phyloP scores from a whole-genome alignment of 305 asterid genomes.

The Fraxinus sp. region DNA sequence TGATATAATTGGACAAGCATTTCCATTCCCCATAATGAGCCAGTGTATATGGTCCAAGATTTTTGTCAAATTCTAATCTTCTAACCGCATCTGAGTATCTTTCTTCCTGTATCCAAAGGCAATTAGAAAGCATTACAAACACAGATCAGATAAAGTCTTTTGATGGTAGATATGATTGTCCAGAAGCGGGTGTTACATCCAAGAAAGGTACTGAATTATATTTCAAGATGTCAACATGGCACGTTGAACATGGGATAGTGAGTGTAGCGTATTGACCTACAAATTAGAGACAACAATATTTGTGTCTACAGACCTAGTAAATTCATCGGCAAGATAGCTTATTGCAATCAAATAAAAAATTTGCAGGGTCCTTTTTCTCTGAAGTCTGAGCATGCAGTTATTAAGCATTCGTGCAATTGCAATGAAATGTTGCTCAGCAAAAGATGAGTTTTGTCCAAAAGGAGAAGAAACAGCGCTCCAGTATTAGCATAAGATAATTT shows the following conservation, averaged over 20 bases:
- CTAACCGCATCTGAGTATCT: conserved; percentile 71
- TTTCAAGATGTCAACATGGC: background rate
- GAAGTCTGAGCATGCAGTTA: background rate
- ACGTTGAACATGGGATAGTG: background rate
- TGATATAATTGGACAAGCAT: conserved; percentile 68
- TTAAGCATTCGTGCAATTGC: conserved; percentile 4
- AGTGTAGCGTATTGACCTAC: background rate
- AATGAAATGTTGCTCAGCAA: background rate
- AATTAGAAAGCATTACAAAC: conserved; percentile 14
- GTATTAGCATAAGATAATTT: background rate
- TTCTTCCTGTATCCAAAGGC: conserved; percentile 54
- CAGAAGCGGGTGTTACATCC: background rate
- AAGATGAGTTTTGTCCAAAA: background rate
- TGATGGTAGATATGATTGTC: conserved; percentile 12
- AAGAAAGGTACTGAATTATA: background rate
- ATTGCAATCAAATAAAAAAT: conserved; percentile 5
- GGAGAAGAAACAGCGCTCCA: background rate
- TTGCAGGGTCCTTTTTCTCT: conserved; percentile 6
- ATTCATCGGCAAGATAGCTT: conserved; percentile 12
- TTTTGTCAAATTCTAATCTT: conserved; percentile 75
- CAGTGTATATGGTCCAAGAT: conserved; percentile 81
- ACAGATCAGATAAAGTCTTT: background rate
- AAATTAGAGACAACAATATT: conserved; percentile 10
- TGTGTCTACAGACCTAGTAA: background rate
- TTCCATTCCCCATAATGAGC: conserved; percentile 74